Percentiles rank a stretch among this genome's conserved stretches.
Evolutionary conservation across 768 basidiomycete genomes (phyloP).

Genomic region (Cystobasidium onofrii): DNA sequence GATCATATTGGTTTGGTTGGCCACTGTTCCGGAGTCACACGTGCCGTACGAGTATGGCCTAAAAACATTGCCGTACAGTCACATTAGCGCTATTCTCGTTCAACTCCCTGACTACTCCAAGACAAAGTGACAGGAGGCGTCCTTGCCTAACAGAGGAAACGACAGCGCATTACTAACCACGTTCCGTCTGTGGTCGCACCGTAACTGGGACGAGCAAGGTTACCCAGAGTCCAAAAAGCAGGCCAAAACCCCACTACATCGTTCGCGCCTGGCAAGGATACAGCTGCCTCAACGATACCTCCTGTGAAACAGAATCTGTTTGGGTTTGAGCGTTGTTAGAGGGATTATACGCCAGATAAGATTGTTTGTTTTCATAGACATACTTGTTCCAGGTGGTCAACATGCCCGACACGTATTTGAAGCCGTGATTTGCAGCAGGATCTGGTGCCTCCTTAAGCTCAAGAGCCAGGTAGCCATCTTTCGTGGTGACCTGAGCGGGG

Average conservation of each 20-base stretch:
- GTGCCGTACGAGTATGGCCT: conserved; percentile 60
- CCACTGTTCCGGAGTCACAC: conserved; percentile 79
- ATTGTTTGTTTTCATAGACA: too few species aligned
- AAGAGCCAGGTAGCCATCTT: conserved; percentile 44
- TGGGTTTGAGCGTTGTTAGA: conserved; percentile 25
- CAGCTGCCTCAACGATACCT: conserved; percentile 39
- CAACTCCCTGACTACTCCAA: too few species aligned
- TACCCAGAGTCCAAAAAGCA: conserved; percentile 38
- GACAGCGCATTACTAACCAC: conserved; percentile 37
- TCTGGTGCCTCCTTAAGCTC: conserved; percentile 39
- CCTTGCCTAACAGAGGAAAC: too few species aligned
- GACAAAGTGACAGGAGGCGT: too few species aligned
- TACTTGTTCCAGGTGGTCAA: conserved; percentile 34
- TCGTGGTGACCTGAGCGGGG: conserved; percentile 46
- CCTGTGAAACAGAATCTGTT: conserved; percentile 42
- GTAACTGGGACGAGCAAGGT: conserved; percentile 41
- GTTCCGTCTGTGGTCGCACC: conserved; percentile 63
- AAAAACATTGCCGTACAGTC: too few species aligned
- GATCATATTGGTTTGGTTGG: conserved; percentile 61
- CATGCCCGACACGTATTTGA: conserved; percentile 38
- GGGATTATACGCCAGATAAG: too few species aligned
- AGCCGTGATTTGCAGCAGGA: background rate
- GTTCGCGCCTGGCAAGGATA: conserved; percentile 31
- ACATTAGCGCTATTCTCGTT: too few species aligned
- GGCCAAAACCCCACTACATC: background rate